Conservation (phyloP, 768 basidiomycete genomes). For the Exsudoporus frostii region DNA sequence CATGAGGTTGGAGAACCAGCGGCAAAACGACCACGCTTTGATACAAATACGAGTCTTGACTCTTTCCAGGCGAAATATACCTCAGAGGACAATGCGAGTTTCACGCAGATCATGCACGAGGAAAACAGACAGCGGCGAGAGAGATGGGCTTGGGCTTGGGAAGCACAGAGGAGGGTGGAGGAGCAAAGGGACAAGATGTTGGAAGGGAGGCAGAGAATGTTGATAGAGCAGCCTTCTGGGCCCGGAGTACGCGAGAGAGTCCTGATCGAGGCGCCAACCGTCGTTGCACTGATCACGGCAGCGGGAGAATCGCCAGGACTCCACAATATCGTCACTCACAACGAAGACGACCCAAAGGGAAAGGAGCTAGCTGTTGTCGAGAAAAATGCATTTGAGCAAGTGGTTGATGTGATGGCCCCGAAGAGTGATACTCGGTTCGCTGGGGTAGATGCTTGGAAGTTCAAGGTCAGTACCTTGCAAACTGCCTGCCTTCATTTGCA, state of each 20-base stretch:
- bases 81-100: slow-evolving; percentile 96
- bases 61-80: slow-evolving; percentile 89
- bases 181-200: slow-evolving; percentile 61
- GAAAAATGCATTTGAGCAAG: slow-evolving; percentile 29
- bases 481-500: neutral
- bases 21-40: slow-evolving; percentile 56
- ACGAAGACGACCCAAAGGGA: slow-evolving; percentile 24
- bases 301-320: slow-evolving; percentile 15
- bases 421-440: slow-evolving; percentile 69
- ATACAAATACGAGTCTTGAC: slow-evolving; percentile 69
- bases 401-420: slow-evolving; percentile 76
- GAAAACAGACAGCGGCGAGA: slow-evolving; percentile 84
- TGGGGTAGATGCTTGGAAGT: slow-evolving; percentile 78
- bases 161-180: slow-evolving; percentile 82
- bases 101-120: slow-evolving; percentile 85
- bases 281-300: slow-evolving; percentile 51
- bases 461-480: slow-evolving; percentile 51
- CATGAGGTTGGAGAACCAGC: slow-evolving; percentile 41
- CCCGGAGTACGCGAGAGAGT: slow-evolving; percentile 68
- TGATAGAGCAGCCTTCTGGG: slow-evolving; percentile 64
- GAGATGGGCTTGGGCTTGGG: slow-evolving; percentile 91
- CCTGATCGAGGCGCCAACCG: slow-evolving; percentile 55
- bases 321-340: slow-evolving; percentile 17
- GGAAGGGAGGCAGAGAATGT: slow-evolving; percentile 62
- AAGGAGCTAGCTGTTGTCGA: slow-evolving; percentile 20